Base-by-base conservation (phyloP, 345 rosid species). In the Melaleuca quinquenervia region DNA sequence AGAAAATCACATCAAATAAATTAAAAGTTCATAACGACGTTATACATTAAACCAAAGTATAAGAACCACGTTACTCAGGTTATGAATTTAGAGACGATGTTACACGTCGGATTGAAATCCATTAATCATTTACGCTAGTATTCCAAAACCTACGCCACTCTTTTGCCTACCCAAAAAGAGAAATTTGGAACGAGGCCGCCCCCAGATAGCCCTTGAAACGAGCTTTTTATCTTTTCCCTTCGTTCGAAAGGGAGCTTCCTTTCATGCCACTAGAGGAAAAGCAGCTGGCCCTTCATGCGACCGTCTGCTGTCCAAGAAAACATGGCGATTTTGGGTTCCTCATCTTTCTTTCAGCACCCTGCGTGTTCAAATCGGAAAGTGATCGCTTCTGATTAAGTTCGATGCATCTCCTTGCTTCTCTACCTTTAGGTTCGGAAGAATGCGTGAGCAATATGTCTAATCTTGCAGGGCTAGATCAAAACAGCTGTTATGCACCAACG, bases 21-120 rank as follows among this genome's bases (percentile, higher is more conserved):
- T 9, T 55, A 10, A 55, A 55, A 55, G 24, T 24, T 1, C 24
- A 24, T 3, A 1, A 22, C 10, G 22, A 24, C 14, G 1, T 55
- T 55, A 0, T 6, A 24, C 1, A 24, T 4, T 24, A 0, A 55
- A 22, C 8, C 6, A 9, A 22, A 55, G 2, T 22, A 3, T 1
- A 22, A 0, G 3, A 0, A 55, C 24, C 5, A 55, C 5, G 5
- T 8, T 55, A 22, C 0, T 1, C 6, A 2, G 10, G 8, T 24
- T 55, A 55, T 22, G 9, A 1, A 22, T 1, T 55, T 55, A 22
- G 22, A 3, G 27, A 55, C 0, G 5, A 55, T 21, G 11, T 55
- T 55, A 21, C 9, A 55, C 2, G 24, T 22, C 24, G 24, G 2
- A 55, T 8, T 21, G 22, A 55, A 55, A 9, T 55, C 24, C 27